Evolutionary conservation across 2,329 filamentous ascomycete genomes (phyloP).

Genomic region (Xylariales sp.): DNA sequence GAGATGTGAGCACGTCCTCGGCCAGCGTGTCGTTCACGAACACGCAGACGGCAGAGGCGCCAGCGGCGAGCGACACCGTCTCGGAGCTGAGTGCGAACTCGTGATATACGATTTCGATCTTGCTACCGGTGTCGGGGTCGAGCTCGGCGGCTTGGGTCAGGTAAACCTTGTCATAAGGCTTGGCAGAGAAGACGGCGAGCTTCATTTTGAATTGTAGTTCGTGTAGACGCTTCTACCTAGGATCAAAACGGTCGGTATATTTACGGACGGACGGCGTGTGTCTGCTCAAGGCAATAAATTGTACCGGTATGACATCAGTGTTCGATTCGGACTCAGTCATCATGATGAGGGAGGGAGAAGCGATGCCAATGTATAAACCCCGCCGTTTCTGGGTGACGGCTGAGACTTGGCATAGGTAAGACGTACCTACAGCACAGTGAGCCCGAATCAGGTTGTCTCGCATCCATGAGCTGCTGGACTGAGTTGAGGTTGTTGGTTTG

Average conservation of each 20-base stretch:
- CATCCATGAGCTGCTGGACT: not conserved
- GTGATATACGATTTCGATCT: conserved; percentile 66
- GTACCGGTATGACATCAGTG: conserved; percentile 6
- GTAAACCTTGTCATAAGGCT: conserved; percentile 70
- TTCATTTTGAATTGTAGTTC: conserved; percentile 49
- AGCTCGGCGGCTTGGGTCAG: conserved; percentile 56
- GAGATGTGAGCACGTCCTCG: conserved; percentile 61
- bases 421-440: too few relatives aligned
- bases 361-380: conserved; percentile 2
- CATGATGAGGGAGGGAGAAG: not conserved
- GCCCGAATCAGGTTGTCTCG: not conserved
- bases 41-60: conserved; percentile 69
- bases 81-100: conserved; percentile 66
- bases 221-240: not conserved
- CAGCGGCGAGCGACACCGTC: conserved; percentile 65
- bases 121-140: conserved; percentile 47
- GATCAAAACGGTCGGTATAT: not conserved
- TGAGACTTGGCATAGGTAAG: conserved; percentile 4
- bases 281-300: not conserved
- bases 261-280: not conserved
- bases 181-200: conserved; percentile 72
- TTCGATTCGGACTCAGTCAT: not conserved
- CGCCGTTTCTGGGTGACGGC: conserved; percentile 12
- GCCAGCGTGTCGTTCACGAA: conserved; percentile 75
- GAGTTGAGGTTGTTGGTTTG: not conserved